Evolutionary conservation across 2,329 filamentous ascomycete genomes (phyloP), one percentile per base, ranked within the genome.

Genomic region (Myriosclerotinia scirpicola): DNA sequence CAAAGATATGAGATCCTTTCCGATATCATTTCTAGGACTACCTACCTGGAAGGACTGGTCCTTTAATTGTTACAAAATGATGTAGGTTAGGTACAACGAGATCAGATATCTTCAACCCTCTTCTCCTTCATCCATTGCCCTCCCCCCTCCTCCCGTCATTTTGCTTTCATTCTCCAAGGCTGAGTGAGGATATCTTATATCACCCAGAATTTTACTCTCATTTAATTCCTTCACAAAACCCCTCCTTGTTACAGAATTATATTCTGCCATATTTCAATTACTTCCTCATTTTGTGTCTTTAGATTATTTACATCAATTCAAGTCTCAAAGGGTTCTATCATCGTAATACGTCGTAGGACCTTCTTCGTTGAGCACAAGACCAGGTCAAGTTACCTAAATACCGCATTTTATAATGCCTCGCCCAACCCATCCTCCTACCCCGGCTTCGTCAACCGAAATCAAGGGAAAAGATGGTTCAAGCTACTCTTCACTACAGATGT

Each of bases 381-480:
- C 64, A 61, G 62, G 7, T 54, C 50, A 62, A 66, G 64, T 61
- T 66, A 66, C 64, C 38, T 61, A 66, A 66, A 61, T 54, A 62
- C 64, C 64, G 50, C 64, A 65, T 55, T 63, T 46, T 61, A 77
- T 69, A 70, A 93, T 93, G 90, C 86, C 89, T 76, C 87, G 84
- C 67, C 82, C 85, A 54, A 82, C 81, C 65, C 82, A 88, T 64
- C 91, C 90, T 54, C 91, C 89, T 54, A 96, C 92, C 59, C 92
- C 92, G 52, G 88, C 87, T 63, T 90, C 91, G 14, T 94, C 91
- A 44, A 90, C 90, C 61, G 92, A 95, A 75, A 91, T 95, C 76
- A 85, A 86, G 66, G 88, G 87, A 70, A 87, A 91, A 78, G 88
- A 90, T 78, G 86, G 87, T 68, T 81, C 82, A n/a, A 81, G 82